A percentile compares a stretch with the other conserved stretches of the same genome.
phyloP scores from a whole-genome alignment of 2,329 filamentous ascomycete species.

The Ophiosphaerella korrae region DNA sequence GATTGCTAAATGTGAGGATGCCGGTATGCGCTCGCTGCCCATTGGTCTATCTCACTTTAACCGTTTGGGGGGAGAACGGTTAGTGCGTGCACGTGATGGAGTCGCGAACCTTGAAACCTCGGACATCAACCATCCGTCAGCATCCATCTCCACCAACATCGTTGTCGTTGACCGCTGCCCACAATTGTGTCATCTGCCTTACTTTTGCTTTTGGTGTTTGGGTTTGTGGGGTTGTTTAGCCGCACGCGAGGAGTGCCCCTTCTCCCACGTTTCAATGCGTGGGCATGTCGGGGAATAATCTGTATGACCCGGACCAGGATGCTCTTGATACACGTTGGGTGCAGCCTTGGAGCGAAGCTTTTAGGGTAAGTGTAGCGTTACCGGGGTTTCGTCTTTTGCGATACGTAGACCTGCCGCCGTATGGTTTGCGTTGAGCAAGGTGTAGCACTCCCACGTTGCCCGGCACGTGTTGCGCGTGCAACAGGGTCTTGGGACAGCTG shows the following conservation, averaged over 20 bases:
- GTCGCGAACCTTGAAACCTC: neutral
- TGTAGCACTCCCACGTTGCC: neutral
- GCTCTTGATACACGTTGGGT: slow-evolving; percentile 32
- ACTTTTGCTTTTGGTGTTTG: slow-evolving; percentile 1
- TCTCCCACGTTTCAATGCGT: slow-evolving; percentile 13
- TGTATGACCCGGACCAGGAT: slow-evolving; percentile 37
- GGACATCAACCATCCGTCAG: slow-evolving; percentile 8
- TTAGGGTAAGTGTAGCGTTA: slow-evolving; percentile 30
- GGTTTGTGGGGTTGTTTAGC: slow-evolving; percentile 1
- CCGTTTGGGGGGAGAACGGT: slow-evolving; percentile 15
- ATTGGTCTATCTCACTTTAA: slow-evolving; percentile 14
- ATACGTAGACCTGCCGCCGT: neutral
- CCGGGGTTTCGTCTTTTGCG: neutral
- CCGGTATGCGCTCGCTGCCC: neutral
- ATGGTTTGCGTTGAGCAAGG: neutral
- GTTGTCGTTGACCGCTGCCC: slow-evolving; percentile 6
- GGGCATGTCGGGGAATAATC: slow-evolving; percentile 32
- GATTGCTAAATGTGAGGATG: slow-evolving; percentile 4
- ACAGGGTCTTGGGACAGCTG: neutral
- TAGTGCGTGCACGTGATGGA: slow-evolving; percentile 22
- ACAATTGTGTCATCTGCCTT: slow-evolving; percentile 4
- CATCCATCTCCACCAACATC: slow-evolving; percentile 7
- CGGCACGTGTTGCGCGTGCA: neutral
- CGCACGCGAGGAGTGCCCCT: slow-evolving; percentile 12
- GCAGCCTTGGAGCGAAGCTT: slow-evolving; percentile 40